These are phyloP conservation scores for Ceratocystis destructans DNA, from an alignment of 2,329 filamentous ascomycete species.

Conservation along the genomic window DNA sequence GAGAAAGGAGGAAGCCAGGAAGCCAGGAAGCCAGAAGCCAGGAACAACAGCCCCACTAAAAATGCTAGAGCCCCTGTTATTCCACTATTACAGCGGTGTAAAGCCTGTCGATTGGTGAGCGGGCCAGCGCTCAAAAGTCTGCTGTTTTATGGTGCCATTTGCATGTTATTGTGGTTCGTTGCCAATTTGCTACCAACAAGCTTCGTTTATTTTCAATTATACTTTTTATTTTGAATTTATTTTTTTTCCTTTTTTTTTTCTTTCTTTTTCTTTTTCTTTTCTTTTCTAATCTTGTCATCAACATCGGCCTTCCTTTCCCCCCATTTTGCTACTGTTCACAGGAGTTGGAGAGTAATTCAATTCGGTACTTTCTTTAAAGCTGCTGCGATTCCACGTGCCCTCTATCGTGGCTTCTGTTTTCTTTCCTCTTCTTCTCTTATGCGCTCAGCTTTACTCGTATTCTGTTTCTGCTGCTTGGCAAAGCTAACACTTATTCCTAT, in stretches of 20 bases:
- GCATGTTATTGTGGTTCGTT: slow-evolving; percentile 15
- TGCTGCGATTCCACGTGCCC: background rate
- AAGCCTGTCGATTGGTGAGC: slow-evolving; percentile 12
- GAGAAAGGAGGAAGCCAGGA: no score
- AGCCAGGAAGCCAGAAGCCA: no score
- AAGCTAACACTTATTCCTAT: background rate
- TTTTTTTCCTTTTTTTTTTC: background rate
- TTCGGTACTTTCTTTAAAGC: background rate
- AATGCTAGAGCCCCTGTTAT: background rate
- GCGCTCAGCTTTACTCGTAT: background rate
- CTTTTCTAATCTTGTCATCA: background rate
- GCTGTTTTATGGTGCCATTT: slow-evolving; percentile 18
- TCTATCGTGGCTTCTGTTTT: background rate
- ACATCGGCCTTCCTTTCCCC: background rate
- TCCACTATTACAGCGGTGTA: background rate
- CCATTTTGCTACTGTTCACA: background rate
- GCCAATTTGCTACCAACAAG: slow-evolving; percentile 2
- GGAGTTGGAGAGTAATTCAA: background rate
- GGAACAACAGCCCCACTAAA: slow-evolving; percentile 3
- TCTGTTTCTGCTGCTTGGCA: background rate
- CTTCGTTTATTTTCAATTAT: background rate
- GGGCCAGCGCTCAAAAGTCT: slow-evolving; percentile 3
- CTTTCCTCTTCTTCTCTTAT: background rate
- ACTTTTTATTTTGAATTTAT: background rate
- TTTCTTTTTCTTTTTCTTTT: background rate